Evolutionary conservation across 1,284 basidiomycete genomes (phyloP).

Genomic region (Pseudozyma thailandica): DNA sequence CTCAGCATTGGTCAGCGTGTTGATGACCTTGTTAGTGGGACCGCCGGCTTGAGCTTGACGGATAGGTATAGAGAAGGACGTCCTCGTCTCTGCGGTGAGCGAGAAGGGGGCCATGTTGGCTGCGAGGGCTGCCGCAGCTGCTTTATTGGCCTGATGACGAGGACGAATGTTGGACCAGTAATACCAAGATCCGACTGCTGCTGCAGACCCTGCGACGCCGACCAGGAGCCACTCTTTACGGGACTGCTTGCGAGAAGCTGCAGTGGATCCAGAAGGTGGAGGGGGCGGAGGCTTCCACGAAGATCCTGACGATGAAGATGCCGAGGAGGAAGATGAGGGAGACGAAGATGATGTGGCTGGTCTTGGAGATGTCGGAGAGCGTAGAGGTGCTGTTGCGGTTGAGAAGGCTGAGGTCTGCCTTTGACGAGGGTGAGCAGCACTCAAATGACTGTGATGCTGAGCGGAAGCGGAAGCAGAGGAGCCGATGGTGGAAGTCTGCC

Average conservation of each 20-base stretch:
- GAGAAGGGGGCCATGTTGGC: constrained; percentile 47
- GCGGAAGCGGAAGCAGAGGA: constrained; percentile 5
- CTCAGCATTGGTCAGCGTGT: constrained; percentile 56
- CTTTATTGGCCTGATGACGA: constrained; percentile 38
- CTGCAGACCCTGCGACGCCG: constrained; percentile 62
- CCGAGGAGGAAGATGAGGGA: constrained; percentile 28
- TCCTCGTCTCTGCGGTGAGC: constrained; percentile 39
- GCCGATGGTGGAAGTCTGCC: constrained; percentile 11
- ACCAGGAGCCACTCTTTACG: constrained; percentile 65
- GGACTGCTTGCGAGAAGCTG: constrained; percentile 56
- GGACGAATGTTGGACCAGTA: constrained; percentile 62
- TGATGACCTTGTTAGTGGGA: constrained; percentile 58
- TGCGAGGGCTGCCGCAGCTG: constrained; percentile 30
- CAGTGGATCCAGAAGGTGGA: constrained; percentile 33
- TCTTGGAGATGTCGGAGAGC: constrained; percentile 12
- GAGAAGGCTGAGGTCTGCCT: constrained; percentile 13
- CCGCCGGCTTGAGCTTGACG: constrained; percentile 47
- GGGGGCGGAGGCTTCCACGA: constrained; percentile 49
- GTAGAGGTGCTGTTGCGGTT: constrained; percentile 10
- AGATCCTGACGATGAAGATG: constrained; percentile 23
- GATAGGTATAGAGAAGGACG: constrained; percentile 61
- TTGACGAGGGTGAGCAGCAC: constrained; percentile 1
- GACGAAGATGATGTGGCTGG: constrained; percentile 11
- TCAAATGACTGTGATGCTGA: constrained; percentile 1
- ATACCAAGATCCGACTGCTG: constrained; percentile 65